These are phyloP conservation scores for Apium graveolens DNA, from an alignment of 129 eudicot genomes.

Conservation along the genomic window DNA sequence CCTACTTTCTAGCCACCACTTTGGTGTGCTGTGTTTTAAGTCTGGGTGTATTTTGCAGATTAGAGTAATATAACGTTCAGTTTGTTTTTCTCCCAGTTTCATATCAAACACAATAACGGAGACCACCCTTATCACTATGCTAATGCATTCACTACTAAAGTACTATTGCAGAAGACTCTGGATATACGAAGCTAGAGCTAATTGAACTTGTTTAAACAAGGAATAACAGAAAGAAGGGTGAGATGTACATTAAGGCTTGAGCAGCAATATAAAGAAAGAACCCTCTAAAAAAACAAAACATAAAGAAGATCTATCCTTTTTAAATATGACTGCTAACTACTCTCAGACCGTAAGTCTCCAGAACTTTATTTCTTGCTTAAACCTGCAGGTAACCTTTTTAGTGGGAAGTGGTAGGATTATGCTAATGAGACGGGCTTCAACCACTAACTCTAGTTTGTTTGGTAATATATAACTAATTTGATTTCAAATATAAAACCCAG, in stretches of 20 bases:
- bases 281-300: neutral
- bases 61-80: no score
- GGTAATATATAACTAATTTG: neutral
- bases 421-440: neutral
- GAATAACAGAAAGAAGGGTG: neutral
- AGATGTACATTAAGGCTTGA: neutral
- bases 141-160: neutral
- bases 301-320: neutral
- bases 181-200: neutral
- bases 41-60: no score
- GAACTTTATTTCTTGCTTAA: neutral
- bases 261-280: neutral
- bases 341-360: neutral
- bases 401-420: neutral
- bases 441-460: neutral
- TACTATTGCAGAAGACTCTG: neutral
- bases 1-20: no score
- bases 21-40: no score
- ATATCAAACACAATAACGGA: no score
- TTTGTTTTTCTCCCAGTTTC: no score
- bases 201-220: neutral
- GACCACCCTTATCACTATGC: neutral
- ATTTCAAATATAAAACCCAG: neutral
- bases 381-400: neutral
- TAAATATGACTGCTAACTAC: neutral